Conservation (phyloP, 768 basidiomycete genomes). For the Gyrodon lividus region DNA sequence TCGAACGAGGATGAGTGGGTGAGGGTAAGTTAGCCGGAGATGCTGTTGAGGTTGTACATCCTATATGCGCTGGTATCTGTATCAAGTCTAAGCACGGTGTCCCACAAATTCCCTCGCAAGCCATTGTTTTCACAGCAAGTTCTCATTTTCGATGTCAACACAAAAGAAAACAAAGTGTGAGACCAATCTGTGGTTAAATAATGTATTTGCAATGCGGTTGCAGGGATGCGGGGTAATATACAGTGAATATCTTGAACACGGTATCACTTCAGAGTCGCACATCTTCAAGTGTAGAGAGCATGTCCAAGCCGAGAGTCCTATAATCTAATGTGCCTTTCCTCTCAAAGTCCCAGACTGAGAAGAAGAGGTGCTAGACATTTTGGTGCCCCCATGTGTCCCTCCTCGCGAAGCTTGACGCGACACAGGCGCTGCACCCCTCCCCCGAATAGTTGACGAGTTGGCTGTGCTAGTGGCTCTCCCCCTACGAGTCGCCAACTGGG, state of each 20-base stretch:
- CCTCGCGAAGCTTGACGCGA: constrained; percentile 13
- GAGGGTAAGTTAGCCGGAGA: not conserved
- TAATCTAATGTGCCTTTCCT: constrained; percentile 15
- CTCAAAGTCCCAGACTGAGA: constrained; percentile 27
- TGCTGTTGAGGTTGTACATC: not conserved
- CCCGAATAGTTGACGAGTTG: constrained; percentile 9
- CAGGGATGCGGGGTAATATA: constrained; percentile 21
- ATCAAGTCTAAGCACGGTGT: too few species aligned
- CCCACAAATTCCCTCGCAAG: too few species aligned
- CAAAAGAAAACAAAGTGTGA: not conserved
- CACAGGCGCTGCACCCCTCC: constrained; percentile 9
- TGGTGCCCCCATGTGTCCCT: constrained; percentile 10
- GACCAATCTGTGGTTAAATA: not conserved
- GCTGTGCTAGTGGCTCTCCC: constrained; percentile 8
- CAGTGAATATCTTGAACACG: constrained; percentile 14
- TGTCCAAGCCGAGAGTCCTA: not conserved
- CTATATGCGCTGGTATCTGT: not conserved
- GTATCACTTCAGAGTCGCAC: too few species aligned
- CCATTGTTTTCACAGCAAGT: not conserved
- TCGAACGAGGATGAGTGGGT: not conserved
- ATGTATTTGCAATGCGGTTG: constrained; percentile 8
- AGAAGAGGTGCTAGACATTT: constrained; percentile 25
- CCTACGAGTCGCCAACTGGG: constrained; percentile 11
- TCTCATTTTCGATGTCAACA: not conserved
- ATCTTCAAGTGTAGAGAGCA: too few species aligned